A percentile compares a stretch with the other conserved stretches of the same genome.
Conservation (phyloP, 2,329 filamentous ascomycete species). For the Geosmithia flava region DNA sequence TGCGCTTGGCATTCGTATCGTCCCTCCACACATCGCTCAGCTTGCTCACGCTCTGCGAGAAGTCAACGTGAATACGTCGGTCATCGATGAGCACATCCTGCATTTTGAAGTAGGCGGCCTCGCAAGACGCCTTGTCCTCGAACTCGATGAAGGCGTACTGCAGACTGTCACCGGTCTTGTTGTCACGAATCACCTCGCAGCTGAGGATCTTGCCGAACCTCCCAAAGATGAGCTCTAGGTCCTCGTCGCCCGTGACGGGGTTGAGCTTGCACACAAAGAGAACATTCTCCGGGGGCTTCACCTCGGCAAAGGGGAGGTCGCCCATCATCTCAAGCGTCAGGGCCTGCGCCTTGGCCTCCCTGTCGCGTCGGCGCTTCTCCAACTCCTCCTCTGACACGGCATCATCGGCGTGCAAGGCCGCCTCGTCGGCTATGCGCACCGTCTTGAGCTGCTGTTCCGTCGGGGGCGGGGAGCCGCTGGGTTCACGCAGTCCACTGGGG, state of each 20-base stretch:
- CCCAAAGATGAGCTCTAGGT: conserved; percentile 90
- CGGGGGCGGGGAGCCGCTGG: conserved; percentile 68
- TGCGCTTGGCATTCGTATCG: conserved; percentile 71
- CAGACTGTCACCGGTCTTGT: conserved; percentile 84
- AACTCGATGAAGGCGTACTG: conserved; percentile 99
- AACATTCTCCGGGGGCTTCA: conserved; percentile 93
- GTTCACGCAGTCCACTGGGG: conserved; percentile 62
- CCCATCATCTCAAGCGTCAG: conserved; percentile 96
- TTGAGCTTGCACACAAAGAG: conserved; percentile 98
- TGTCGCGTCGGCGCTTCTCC: conserved; percentile 71
- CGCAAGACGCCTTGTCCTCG: conserved; percentile 82
- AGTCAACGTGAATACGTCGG: conserved; percentile 94
- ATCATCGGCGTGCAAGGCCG: conserved; percentile 63
- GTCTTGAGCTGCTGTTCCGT: conserved; percentile 80
- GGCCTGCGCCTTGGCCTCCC: conserved; percentile 86
- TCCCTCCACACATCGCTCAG: conserved; percentile 83
- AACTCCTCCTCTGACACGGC: conserved; percentile 62
- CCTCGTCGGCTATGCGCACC: conserved; percentile 83
- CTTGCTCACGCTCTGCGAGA: conserved; percentile 86
- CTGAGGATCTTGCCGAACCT: conserved; percentile 92
- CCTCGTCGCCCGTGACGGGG: conserved; percentile 87
- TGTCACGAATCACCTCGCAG: conserved; percentile 91
- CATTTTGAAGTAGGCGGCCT: conserved; percentile 98
- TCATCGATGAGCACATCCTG: conserved; percentile 95
- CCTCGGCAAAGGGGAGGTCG: conserved; percentile 91